phyloP scores from a whole-genome alignment of 148 eudicot genomes.

The Rhododendron griersonianum region DNA sequence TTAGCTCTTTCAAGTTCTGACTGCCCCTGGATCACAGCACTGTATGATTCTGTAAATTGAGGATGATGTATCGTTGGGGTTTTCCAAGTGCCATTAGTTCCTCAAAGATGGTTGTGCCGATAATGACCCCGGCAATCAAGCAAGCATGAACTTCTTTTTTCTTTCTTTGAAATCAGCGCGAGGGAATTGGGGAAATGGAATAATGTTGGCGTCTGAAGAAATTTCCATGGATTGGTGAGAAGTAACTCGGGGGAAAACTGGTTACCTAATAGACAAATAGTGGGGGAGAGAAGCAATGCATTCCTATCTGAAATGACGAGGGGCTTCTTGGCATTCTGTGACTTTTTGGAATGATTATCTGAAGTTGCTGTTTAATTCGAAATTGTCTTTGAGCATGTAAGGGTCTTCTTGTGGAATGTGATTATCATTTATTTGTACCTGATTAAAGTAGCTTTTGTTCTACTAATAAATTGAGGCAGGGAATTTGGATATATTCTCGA shows the following conservation, averaged over 20 bases:
- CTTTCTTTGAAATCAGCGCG: not conserved
- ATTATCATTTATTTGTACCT: not conserved
- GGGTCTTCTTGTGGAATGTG: not conserved
- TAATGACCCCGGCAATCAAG: not conserved
- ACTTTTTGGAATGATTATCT: not conserved
- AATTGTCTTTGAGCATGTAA: not conserved
- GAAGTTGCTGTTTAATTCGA: not conserved
- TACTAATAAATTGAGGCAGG: not conserved
- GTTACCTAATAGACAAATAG: not conserved
- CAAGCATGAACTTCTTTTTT: constrained; percentile 1
- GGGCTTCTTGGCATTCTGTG: constrained; percentile 1
- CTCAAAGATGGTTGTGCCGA: not conserved
- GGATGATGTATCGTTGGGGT: not conserved
- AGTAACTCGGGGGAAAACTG: not conserved
- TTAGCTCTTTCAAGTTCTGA: not conserved
- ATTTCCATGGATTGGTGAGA: not conserved
- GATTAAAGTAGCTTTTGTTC: not conserved
- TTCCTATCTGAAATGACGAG: not conserved
- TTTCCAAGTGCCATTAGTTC: not conserved
- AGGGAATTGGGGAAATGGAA: not conserved
- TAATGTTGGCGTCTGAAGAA: not conserved
- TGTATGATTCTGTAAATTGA: not conserved
- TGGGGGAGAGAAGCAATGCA: not conserved
- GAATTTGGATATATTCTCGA: not conserved
- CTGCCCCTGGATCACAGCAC: not conserved